Base-by-base conservation (phyloP, 2,329 filamentous ascomycete genomes). In the Fusarium torreyae region DNA sequence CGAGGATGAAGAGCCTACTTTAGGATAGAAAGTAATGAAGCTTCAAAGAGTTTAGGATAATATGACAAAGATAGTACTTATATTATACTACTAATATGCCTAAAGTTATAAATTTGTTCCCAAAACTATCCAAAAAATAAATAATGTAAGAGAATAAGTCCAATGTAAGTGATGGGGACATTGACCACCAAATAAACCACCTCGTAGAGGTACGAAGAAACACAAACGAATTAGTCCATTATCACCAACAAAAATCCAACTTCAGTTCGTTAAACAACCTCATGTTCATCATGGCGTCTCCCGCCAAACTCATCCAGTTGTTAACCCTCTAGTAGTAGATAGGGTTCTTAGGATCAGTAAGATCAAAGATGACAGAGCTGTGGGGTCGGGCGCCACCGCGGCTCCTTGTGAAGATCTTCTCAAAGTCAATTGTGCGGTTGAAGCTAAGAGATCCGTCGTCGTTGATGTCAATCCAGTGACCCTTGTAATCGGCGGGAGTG, bases 401-500 rank as follows among this genome's bases (percentile, higher is more conserved):
- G 66, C 82, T 83, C 11, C 66, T 65, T 8, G 82, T 80, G 66
- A 88, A 90, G 61, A 85, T 82, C 48, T 75, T 75, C 63, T 79
- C 79, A 73, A 90, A 89, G 72, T 90, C 83, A 70, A 89, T 88
- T 34, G 81, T 83, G 20, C 87, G 83, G 80, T 89, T 89, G 80
- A 89, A 90, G 76, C 75, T 80, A 54, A 90, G 75, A n/a, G 80
- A 80, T 5, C 88, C 87, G 63, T 89, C 81, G 3, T 81, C 75
- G 11, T 83, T 77, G 60, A 90, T 83, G 60, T 90, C 88, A 68
- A 90, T 87, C 80, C 88, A 90, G 67, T 87, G 84, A 0, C 83
- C 87, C 81, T 89, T 89, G 83, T 84, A 90, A 74, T 90, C 88
- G 20, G 82, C 86, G 0, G 87, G 86, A 0, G 87, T 89, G 73